Base-by-base conservation (phyloP, 805 yeast genomes). In the Lipomyces oligophaga region DNA sequence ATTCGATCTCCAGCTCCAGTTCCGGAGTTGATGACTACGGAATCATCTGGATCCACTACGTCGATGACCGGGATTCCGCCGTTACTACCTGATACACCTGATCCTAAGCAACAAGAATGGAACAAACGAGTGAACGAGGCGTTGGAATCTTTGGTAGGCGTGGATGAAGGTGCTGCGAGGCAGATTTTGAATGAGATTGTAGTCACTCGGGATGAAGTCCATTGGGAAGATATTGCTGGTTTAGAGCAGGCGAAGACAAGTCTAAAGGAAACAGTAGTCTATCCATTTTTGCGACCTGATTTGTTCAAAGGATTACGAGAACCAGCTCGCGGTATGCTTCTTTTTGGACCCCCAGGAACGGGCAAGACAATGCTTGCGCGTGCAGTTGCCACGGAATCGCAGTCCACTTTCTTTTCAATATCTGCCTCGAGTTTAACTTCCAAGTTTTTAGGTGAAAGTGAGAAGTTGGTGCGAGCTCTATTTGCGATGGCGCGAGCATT, bases 331-430 rank as follows among this genome's bases (percentile, higher is more conserved):
- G 97, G 97, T n/a, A 87, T 93, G 95, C 72, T 90, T 18, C 67
- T 90, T 34, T 90, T 88, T 70, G 98, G 98, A 0, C 97, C 98
- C 2, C 97, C 97, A 0, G 98, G 98, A n/a, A 90, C 97, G 0
- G 97, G 97, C 46, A 90, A 93, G 62, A 89, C 97, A 0, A 89
- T 90, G 97, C 75, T 90, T 57, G 97, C 97, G 0, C 74, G 96
- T 54, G 96, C 97, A 0, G 97, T 93, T 2, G 97, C 97, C 2
- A 85, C 94, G 2, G 97, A 93, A 68, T 83, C 96, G 5, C 81
- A 83, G 49, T 86, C 96, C 0, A 89, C 96, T 0, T 90, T 90
- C 62, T 90, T 90, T 65, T 80, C 93, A 20, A 88, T 90, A 26
- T 82, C 90, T 55, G 94, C 96, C 1, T 85, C 96, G 0, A 83